These are phyloP conservation scores for Aphanocladium album DNA, from an alignment of 2,329 filamentous ascomycete species.

Conservation along the genomic window DNA sequence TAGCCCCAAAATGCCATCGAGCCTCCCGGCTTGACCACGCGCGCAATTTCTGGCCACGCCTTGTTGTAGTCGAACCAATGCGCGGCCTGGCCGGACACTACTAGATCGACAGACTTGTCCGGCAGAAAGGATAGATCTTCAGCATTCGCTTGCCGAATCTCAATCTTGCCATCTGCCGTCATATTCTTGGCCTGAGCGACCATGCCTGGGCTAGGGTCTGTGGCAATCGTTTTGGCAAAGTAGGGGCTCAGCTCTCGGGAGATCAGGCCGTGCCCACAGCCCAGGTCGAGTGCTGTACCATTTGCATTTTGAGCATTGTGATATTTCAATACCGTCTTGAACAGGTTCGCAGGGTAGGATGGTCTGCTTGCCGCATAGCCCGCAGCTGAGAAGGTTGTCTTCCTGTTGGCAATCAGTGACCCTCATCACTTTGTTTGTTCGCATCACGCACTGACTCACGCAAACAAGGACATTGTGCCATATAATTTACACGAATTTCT, in stretches of 20 bases:
- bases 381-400: slow-evolving; percentile 50
- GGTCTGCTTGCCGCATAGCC: slow-evolving; percentile 58
- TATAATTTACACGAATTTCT: neutral
- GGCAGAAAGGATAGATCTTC: slow-evolving; percentile 49
- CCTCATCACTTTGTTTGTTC: neutral
- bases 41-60: slow-evolving; percentile 50
- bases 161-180: slow-evolving; percentile 39
- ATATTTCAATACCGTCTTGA: slow-evolving; percentile 48
- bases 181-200: slow-evolving; percentile 42
- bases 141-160: slow-evolving; percentile 44
- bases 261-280: slow-evolving; percentile 57
- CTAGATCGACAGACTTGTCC: slow-evolving; percentile 47
- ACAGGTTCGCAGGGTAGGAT: slow-evolving; percentile 51
- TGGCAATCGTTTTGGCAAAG: slow-evolving; percentile 47
- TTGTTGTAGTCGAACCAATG: slow-evolving; percentile 61
- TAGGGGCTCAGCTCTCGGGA: slow-evolving; percentile 47
- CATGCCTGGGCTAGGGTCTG: slow-evolving; percentile 56
- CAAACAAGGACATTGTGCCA: slow-evolving; percentile 42
- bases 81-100: slow-evolving; percentile 50
- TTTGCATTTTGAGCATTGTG: slow-evolving; percentile 35
- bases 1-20: slow-evolving; percentile 64
- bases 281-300: slow-evolving; percentile 50
- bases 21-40: slow-evolving; percentile 49
- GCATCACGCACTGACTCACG: slow-evolving; percentile 28
- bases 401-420: slow-evolving; percentile 31